Percentiles rank a stretch among this genome's conserved stretches.
Conservation (phyloP, 139 green algal genomes). For the Chlamydomonas incerta region DNA sequence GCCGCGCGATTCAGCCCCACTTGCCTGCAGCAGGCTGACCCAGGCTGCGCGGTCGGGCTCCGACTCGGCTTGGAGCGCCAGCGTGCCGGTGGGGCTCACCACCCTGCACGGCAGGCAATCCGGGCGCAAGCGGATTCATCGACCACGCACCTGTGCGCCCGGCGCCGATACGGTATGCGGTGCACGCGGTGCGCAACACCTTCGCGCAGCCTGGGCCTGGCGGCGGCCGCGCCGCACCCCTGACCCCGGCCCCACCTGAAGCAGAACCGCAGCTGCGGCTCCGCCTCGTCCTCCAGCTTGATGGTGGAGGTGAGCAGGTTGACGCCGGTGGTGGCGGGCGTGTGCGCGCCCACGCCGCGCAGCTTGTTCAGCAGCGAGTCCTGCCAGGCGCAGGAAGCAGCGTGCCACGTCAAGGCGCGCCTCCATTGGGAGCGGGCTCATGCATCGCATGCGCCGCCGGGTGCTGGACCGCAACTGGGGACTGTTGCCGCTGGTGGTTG, state of each 20-base stretch:
- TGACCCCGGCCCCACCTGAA: slow-evolving; percentile 62
- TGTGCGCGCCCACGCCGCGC: slow-evolving; percentile 3
- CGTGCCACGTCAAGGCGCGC: no score
- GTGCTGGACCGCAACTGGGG: neutral
- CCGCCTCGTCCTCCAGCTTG: slow-evolving; percentile 88
- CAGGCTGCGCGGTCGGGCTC: slow-evolving; percentile 81
- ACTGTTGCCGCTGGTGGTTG: no score
- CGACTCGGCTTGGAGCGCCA: slow-evolving; percentile 80
- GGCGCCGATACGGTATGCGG: no score
- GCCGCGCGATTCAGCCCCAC: neutral
- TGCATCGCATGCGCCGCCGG: no score
- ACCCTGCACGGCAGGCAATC: slow-evolving; percentile 68
- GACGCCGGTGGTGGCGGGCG: slow-evolving; percentile 75
- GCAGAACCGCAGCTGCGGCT: slow-evolving; percentile 63
- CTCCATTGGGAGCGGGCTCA: no score
- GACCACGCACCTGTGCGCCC: no score
- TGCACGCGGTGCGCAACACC: no score
- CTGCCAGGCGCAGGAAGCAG: no score
- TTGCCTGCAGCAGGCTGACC: slow-evolving; percentile 65
- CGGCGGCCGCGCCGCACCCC: no score
- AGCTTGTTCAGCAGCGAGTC: slow-evolving; percentile 43
- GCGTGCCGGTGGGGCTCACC: slow-evolving; percentile 80
- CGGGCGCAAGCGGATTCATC: no score
- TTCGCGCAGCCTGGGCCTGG: no score
- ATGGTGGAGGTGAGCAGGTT: slow-evolving; percentile 89